These are phyloP conservation scores for Nicotiana sylvestris DNA, from an alignment of 257 asterid species.

Conservation along the genomic window DNA sequence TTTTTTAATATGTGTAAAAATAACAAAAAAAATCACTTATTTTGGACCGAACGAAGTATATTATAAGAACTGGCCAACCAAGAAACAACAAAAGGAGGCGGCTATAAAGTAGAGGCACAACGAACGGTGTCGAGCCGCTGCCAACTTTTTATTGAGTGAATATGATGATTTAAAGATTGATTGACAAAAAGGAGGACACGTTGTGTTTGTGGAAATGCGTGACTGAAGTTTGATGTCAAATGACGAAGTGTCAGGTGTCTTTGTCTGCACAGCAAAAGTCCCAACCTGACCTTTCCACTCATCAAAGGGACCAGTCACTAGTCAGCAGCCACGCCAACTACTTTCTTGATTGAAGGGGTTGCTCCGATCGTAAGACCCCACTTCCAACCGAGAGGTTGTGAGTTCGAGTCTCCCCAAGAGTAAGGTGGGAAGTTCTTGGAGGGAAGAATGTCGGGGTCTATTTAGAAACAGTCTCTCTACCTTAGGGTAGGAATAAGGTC, in stretches of 20 bases:
- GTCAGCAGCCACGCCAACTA: background rate
- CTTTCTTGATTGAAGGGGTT: background rate
- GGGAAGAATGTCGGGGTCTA: too few species aligned
- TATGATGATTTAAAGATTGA: background rate
- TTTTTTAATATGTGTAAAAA: too few species aligned
- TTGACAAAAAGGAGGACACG: background rate
- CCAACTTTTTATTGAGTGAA: conserved; percentile 5
- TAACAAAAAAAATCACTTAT: too few species aligned
- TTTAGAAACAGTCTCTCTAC: too few species aligned
- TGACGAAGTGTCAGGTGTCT: background rate
- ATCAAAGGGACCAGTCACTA: background rate
- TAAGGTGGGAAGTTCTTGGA: too few species aligned
- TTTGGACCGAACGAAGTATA: too few species aligned
- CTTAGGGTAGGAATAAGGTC: too few species aligned
- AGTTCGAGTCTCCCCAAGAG: too few species aligned
- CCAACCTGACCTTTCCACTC: background rate
- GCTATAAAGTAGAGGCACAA: conserved; percentile 15
- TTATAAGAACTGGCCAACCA: too few species aligned
- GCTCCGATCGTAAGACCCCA: too few species aligned
- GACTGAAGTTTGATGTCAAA: background rate
- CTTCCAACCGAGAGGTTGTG: too few species aligned
- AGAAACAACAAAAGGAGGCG: too few species aligned
- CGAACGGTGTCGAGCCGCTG: conserved; percentile 36
- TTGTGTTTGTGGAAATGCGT: background rate
- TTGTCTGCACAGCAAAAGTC: background rate